Conservation (phyloP, 176 grass and related monocot genomes). For the Carex parvula region DNA sequence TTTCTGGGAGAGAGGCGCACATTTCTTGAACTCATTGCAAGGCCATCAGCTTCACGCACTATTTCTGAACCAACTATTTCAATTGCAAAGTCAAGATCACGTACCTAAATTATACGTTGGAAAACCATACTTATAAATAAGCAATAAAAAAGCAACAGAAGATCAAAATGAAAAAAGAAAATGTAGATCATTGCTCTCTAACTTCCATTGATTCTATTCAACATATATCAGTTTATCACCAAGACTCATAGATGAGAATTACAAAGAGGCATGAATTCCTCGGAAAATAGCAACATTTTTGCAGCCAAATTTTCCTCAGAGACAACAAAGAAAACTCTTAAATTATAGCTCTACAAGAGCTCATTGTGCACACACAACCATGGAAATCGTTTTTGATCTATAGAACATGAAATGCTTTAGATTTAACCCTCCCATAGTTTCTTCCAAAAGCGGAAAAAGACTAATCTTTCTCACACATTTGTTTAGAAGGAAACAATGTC, state of each 20-base stretch:
- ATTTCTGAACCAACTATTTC: constrained; percentile 82
- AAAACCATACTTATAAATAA: constrained; percentile 12
- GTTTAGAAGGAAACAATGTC: background rate
- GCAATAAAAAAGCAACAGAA: background rate
- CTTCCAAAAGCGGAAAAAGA: background rate
- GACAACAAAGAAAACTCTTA: background rate
- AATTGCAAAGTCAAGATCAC: constrained; percentile 78
- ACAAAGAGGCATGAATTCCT: background rate
- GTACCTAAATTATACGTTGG: constrained; percentile 52
- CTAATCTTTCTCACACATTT: background rate
- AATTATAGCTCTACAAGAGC: background rate
- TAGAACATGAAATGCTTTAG: background rate
- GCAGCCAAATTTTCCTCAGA: background rate
- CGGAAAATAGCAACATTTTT: background rate
- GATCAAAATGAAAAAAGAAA: background rate
- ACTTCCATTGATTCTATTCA: background rate
- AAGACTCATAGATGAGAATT: background rate
- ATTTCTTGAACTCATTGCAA: constrained; percentile 96
- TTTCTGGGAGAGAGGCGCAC: constrained; percentile 51
- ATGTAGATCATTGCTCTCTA: background rate
- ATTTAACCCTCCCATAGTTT: background rate
- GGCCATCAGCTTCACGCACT: constrained; percentile 81
- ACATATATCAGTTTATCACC: background rate
- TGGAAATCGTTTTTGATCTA: background rate
- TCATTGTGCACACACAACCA: background rate